phyloP scores from a whole-genome alignment of 2,329 filamentous ascomycete genomes.

The Neocatenulostroma microsporum region DNA sequence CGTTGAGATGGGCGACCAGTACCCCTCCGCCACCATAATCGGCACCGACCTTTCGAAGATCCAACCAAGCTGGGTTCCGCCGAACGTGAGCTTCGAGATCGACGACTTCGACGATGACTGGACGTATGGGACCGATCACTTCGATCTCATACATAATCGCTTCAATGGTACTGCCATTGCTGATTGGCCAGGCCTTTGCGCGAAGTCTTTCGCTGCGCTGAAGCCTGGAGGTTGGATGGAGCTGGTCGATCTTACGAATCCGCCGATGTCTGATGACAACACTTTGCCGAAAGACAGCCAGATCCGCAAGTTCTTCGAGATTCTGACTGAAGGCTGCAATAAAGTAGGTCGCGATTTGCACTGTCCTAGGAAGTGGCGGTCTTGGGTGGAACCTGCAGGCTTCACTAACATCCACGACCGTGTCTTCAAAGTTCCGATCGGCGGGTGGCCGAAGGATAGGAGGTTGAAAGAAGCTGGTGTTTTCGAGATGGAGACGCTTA shows the following conservation, averaged over 20 bases:
- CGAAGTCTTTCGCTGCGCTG: conserved; percentile 14
- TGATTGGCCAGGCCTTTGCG: conserved; percentile 15
- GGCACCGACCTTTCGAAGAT: conserved; percentile 35
- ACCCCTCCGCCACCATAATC: conserved; percentile 29
- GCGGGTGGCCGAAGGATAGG: too few species aligned
- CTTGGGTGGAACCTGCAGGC: too few species aligned
- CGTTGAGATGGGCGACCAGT: conserved; percentile 41
- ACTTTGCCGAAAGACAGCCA: too few species aligned
- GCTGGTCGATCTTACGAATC: conserved; percentile 4
- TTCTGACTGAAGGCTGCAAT: too few species aligned
- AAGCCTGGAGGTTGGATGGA: conserved; percentile 19
- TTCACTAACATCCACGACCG: too few species aligned
- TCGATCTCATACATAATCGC: conserved; percentile 36
- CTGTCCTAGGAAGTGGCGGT: too few species aligned
- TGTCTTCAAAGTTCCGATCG: too few species aligned
- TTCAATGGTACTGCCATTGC: conserved; percentile 13
- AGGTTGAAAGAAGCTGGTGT: too few species aligned
- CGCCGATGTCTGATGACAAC: too few species aligned
- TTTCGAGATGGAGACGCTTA: too few species aligned
- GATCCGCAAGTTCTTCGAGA: too few species aligned
- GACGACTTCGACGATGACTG: conserved; percentile 34
- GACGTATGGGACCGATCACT: conserved; percentile 20
- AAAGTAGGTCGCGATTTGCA: too few species aligned
- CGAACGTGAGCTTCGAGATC: conserved; percentile 33
- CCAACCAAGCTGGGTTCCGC: conserved; percentile 28